Evolutionary conservation across 306 rosid species (phyloP), one percentile per base, ranked within the genome.

Genomic region (Vigna unguiculata): DNA sequence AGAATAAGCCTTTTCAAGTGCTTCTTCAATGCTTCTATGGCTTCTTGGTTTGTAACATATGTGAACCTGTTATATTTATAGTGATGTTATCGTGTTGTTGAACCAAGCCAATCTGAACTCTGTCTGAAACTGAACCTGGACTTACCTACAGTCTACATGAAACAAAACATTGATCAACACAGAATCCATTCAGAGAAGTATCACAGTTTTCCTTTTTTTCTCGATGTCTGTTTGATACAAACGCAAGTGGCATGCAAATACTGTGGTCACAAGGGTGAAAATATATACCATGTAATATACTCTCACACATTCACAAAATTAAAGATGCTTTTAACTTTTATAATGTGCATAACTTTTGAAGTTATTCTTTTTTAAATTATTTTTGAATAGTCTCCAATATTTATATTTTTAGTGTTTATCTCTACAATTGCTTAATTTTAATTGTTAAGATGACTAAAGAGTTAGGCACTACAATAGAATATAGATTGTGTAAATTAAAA

Each of bases 91-190:
- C 24, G 22, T 73, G n/a, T 14, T 49, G 21, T 20, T 49, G 10
- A 9, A 9, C 45, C 8, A 71, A 20, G 13, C 21, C 63, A 14
- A 53, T 20, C 19, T 20, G 14, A 1, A 0, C 13, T 34, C 49
- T 20, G 0, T 1, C 45, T 16, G 36, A 20, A 10, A 32, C 40
- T 77, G 81, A 77, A 66, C 81, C 66, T 67, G 2, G 81, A 66
- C 81, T n/a, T 21, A 54, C 36, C 34, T 43, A 7, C 19, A 24
- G 68, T 41, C 54, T 46, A 54, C 12, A 61, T 60, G 2, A 17
- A 5, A 15, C 9, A 7, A 16, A 10, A 52, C 11, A 20, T 53
- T 30, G 22, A 60, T 20, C 22, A 60, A 30, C 20, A 59, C 19
- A 65, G 66, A 65, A 76, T 76, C 45, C 22, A 20, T 16, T 22